Evolutionary conservation across 192 early-diverging fungal species (phyloP), one percentile per base, ranked within the genome.

Genomic region (Coemansia sp.): DNA sequence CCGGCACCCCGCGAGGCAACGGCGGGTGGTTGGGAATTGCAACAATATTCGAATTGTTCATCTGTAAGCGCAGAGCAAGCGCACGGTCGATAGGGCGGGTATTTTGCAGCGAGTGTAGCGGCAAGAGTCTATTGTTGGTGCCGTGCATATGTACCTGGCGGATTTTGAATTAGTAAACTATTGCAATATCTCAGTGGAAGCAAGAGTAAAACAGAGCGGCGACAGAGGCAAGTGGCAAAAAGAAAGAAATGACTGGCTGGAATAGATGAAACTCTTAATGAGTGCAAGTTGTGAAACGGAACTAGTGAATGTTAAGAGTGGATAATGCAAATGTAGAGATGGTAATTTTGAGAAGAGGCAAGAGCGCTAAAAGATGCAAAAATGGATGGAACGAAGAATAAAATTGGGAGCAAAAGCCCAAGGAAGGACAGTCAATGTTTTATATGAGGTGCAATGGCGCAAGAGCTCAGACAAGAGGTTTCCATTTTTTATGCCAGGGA

Each of bases 21-120:
- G 77, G 77, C 29, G 77, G 77, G 50, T 80, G 68, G 41, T 39
- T 65, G 2, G 77, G 77, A 48, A 80, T 80, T 17, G 77, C 77
- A 25, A 80, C 35, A 24, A 80, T 80, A 50, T 67, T 63, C 2
- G 66, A 56, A 41, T 58, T 47, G 68, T 61, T 70, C 68, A 70
- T 70, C 21, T 47, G 9, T 38, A 15, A 19, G 14, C 35, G 43
- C 29, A 14, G 27, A 10, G 12, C 19, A 24, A 19, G 38, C 5
- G 45, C 15, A 39, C 39, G 9, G 52, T 19, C 37, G 4, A 21
- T 64, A 15, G 3, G 15, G 58, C 45, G 27, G n/a, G n/a, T 6
- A 5, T 15, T 19, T 12, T 15, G 35, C 17, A n/a, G 29, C 17
- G n/a, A 32, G 4, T 17, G 19, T 8, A 8, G 48, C 19, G 15